Evolutionary conservation across 148 eudicot genomes (phyloP).

Genomic region (Chenopodium berlandieri): DNA sequence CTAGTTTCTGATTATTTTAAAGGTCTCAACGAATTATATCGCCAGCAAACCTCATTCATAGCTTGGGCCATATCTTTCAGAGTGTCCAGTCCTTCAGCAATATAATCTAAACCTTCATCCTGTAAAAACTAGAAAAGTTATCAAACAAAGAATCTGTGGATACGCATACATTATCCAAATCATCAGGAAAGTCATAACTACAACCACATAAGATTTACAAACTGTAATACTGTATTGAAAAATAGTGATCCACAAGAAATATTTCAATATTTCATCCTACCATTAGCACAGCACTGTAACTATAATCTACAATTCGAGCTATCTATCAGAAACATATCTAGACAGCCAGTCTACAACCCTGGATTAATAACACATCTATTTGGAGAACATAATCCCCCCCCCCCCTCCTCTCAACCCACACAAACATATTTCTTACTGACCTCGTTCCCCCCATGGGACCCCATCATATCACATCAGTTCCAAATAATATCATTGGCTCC

Average conservation of each 20-base stretch:
- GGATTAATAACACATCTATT: no score
- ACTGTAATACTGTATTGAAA: not conserved
- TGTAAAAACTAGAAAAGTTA: conserved; percentile 21
- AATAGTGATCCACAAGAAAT: no score
- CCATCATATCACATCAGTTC: not conserved
- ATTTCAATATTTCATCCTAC: no score
- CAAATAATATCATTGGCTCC: not conserved
- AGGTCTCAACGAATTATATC: not conserved
- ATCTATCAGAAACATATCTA: not conserved
- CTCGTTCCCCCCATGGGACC: no score
- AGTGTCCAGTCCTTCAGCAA: conserved; percentile 61
- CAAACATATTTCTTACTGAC: no score
- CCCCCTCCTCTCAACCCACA: no score
- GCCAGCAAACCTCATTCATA: conserved; percentile 53
- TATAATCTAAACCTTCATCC: conserved; percentile 66
- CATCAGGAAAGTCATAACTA: not conserved
- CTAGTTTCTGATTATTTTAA: not conserved
- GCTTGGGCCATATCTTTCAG: conserved; percentile 59
- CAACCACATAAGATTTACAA: not conserved
- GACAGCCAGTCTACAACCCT: not conserved
- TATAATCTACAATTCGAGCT: not conserved
- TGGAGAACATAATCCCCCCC: no score
- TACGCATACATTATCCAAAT: not conserved
- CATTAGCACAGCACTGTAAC: not conserved
- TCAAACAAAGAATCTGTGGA: not conserved